phyloP scores from a whole-genome alignment of 371 early-diverging fungal genomes.

The Rhizopus microsporus region DNA sequence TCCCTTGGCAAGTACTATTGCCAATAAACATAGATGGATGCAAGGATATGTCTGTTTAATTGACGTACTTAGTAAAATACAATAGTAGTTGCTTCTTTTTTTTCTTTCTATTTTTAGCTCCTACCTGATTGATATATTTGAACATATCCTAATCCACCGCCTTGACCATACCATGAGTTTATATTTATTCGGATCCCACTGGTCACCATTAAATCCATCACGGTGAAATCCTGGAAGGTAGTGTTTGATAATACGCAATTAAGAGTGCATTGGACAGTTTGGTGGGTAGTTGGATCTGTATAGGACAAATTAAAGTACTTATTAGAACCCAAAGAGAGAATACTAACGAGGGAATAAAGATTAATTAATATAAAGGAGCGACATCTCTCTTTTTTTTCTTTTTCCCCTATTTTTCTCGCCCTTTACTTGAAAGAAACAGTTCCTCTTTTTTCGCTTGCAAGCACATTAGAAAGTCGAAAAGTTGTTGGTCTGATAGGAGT shows the following conservation, averaged over 20 bases:
- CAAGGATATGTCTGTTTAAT: constrained; percentile 9
- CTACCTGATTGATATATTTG: constrained; percentile 66
- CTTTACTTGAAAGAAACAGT: constrained; percentile 58
- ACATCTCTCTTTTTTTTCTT: constrained; percentile 1
- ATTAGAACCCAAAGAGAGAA: constrained; percentile 57
- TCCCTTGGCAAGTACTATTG: not conserved
- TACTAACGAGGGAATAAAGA: constrained; percentile 10
- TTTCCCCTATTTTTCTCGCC: not conserved
- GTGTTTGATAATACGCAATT: constrained; percentile 52
- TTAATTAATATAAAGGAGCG: not conserved
- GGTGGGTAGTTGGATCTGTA: constrained; percentile 50
- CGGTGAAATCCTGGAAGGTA: constrained; percentile 48
- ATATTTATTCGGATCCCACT: constrained; percentile 65
- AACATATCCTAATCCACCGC: constrained; percentile 74
- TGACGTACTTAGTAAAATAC: not conserved
- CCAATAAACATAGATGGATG: not conserved
- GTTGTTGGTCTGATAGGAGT: constrained; percentile 56
- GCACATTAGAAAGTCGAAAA: constrained; percentile 59
- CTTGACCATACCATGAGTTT: constrained; percentile 68
- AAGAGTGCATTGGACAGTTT: constrained; percentile 44
- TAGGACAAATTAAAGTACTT: constrained; percentile 55
- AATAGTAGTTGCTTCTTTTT: not conserved
- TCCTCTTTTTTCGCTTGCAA: constrained; percentile 51
- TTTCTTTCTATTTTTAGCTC: not conserved
- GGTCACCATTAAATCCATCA: constrained; percentile 32